Base-by-base conservation (phyloP, 768 basidiomycete genomes). In the Glaciozyma martinii region DNA sequence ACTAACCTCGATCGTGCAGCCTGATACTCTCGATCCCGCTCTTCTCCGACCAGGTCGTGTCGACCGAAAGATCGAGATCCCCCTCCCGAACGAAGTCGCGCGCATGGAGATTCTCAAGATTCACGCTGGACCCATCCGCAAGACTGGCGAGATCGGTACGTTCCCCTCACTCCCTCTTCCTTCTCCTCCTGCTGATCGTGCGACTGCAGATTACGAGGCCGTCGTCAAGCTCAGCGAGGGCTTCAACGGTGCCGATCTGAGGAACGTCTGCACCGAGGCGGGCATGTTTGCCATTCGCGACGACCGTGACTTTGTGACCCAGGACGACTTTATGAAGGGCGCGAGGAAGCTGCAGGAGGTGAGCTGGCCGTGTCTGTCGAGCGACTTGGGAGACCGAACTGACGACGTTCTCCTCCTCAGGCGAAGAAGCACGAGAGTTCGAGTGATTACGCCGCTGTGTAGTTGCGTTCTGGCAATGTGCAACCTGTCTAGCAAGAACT, bases 281-380 rank as follows among this genome's bases (percentile, higher is more conserved):
- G 94, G 94, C 53, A 94, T 99, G 91, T 98, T 97, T 74, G 95
- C 95, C 10, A 97, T 99, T 72, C 84, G 95, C 54, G 94, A 93
- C 65, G 93, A 95, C 72, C 81, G 86, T 21, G 86, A 86, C 59
- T 44, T n/a, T 60, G 82, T 75, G 7, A 15, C 32, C n/a, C 8
- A 56, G 77, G 94, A 98, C 74, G 94, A 99, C 78, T 80, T 95
- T 62, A 90, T 88, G 66, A 98, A 98, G 79, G 94, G 94, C 23
- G 90, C 89, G 47, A 82, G 95, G 70, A 99, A 99, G 76, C 86
- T 98, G 25, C 84, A 86, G 49, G 94, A 98, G 73, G 89, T 91
- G 21, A 97, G 27, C 15, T 15, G n/a, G 13, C 56, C 13, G 30
- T 25, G 16, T 25, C 50, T 13, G 8, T 29, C 12, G 50, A n/a